Evolutionary conservation across 2,329 filamentous ascomycete species (phyloP).

Genomic region (Acephala macrosclerotiorum): DNA sequence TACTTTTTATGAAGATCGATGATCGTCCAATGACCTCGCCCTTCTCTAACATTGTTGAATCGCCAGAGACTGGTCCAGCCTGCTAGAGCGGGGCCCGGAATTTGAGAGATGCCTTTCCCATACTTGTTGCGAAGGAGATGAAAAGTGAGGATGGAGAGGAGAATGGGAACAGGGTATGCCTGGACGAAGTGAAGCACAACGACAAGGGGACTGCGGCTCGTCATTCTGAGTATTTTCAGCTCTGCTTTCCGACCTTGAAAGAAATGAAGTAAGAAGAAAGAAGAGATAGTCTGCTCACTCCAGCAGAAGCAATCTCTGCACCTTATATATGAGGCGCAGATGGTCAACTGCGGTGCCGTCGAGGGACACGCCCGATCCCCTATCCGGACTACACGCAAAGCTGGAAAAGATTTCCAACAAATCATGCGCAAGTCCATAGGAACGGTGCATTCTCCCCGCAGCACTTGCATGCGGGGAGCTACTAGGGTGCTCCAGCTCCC

Average conservation of each 20-base stretch:
- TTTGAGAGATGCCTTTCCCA: not conserved
- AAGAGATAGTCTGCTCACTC: too few relatives aligned
- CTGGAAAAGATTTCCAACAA: too few relatives aligned
- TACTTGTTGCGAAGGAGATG: constrained; percentile 1
- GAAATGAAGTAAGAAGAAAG: not conserved
- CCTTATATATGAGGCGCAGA: too few relatives aligned
- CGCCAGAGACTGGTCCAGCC: constrained; percentile 33
- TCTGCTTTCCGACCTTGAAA: not conserved
- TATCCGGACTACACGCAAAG: too few relatives aligned
- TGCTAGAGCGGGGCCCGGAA: constrained; percentile 34
- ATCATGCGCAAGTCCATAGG: too few relatives aligned
- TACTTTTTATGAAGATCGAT: constrained; percentile 47
- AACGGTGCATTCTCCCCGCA: not conserved
- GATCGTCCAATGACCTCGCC: constrained; percentile 20
- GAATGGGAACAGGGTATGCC: not conserved
- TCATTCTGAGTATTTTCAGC: not conserved
- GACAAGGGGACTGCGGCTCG: not conserved
- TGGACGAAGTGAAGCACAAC: not conserved
- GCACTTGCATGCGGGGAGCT: not conserved
- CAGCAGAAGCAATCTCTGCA: too few relatives aligned
- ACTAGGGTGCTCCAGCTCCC: not conserved
- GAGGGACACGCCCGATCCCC: too few relatives aligned
- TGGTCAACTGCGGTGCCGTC: too few relatives aligned
- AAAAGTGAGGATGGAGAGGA: not conserved
- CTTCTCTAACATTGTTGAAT: constrained; percentile 27